Conservation (phyloP, 2,329 filamentous ascomycete species). For the Fusarium sp. region DNA sequence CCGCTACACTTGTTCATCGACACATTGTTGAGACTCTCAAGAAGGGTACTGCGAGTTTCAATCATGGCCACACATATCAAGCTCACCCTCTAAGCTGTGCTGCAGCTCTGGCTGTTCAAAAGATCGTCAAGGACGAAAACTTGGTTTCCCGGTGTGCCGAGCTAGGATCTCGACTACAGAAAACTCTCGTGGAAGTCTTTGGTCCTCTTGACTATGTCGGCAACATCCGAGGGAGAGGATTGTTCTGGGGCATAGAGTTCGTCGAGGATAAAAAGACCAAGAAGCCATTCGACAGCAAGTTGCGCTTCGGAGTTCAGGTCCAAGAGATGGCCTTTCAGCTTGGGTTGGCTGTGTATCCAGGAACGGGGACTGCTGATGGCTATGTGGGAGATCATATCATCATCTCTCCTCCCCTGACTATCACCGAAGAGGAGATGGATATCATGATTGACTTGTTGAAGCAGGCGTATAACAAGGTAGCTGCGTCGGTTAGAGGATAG, state of each 20-base stretch:
- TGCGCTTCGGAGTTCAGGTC: constrained; percentile 44
- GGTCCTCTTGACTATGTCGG: constrained; percentile 64
- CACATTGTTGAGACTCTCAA: constrained; percentile 61
- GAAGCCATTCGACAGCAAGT: constrained; percentile 48
- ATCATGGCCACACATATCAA: constrained; percentile 73
- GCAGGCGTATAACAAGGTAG: constrained; percentile 27
- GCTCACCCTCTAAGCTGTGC: constrained; percentile 70
- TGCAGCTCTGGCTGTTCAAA: constrained; percentile 72
- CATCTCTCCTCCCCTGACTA: constrained; percentile 76
- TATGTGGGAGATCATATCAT: constrained; percentile 76
- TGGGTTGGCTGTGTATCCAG: constrained; percentile 69
- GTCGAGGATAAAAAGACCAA: constrained; percentile 53
- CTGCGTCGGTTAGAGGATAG: not conserved
- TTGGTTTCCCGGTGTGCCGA: constrained; percentile 68
- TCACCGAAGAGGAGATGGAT: constrained; percentile 53
- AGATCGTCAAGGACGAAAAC: constrained; percentile 66
- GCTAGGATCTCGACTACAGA: constrained; percentile 64
- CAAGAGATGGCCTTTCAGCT: constrained; percentile 46
- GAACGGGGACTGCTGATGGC: constrained; percentile 70
- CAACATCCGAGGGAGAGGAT: constrained; percentile 69
- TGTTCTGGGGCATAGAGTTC: constrained; percentile 63
- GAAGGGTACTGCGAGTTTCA: constrained; percentile 51
- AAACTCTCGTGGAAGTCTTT: constrained; percentile 57
- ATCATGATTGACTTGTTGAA: constrained; percentile 13
- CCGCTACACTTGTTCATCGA: constrained; percentile 67